Base-by-base conservation (phyloP, 371 early-diverging fungal species). In the Saksenaea vasiformis region DNA sequence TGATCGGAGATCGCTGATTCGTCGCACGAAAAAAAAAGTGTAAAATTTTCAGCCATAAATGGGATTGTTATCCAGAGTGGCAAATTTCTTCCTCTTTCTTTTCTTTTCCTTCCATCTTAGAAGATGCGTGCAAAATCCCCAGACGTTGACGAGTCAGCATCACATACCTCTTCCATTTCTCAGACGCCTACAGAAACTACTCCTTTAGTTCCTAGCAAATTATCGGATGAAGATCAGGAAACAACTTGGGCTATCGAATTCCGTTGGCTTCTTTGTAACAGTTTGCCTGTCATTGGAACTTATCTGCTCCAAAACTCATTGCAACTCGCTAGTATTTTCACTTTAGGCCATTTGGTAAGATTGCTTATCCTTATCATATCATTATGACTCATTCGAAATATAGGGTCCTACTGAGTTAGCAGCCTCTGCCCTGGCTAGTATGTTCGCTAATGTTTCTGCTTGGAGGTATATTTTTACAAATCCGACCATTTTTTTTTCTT, bases 401-500 rank as follows among this genome's bases (percentile, higher is more conserved):
- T 39, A 81, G 58, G 84, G 85, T 24, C 80, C 87, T 0, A 86
- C 84, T 62, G 90, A 93, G 74, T 78, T 93, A 17, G 93, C 92
- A 1, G 89, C 91, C 0, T 83, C 85, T 14, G 85, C 92, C 1
- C 74, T 93, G 14, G 81, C 91, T 2, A 83, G 83, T 60, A 90
- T 93, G 90, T 89, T 88, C 65, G 89, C 89, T 22, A 89, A 88
- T 54, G 91, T 95, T 5, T 88, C 92, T 14, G 93, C 92, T 24
- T 88, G 86, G 81, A 87, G 88, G 31, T 27, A 27, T 17, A 14
- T 1, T 0, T 24, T 22, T 4, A 31, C 31, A 22, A 26, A 54
- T 17, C 27, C 53, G 14, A 58, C 27, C 31, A 5, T 68, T 91
- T 35, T 85, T 88, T 13, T 80, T 89, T 28, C 38, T 22, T 58